A percentile compares a stretch with the other conserved stretches of the same genome.
phyloP scores from a whole-genome alignment of 805 yeast genomes.

The Lipomyces yamadae region DNA sequence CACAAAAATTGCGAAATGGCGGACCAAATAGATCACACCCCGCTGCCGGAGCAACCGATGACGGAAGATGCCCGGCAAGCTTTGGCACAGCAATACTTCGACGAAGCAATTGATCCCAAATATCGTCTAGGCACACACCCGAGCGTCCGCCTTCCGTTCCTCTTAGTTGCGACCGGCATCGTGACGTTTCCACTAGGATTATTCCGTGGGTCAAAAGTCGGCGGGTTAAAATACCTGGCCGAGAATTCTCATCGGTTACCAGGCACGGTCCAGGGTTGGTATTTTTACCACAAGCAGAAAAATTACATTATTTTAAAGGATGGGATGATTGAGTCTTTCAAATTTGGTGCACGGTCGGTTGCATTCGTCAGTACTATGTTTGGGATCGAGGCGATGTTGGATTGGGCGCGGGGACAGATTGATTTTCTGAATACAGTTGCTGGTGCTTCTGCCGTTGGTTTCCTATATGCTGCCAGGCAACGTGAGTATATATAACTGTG shows the following conservation, averaged over 20 bases:
- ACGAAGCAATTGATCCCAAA: neutral
- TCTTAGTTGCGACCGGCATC: slow-evolving; percentile 11
- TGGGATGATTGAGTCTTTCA: slow-evolving; percentile 48
- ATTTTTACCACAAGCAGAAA: slow-evolving; percentile 81
- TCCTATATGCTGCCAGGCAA: slow-evolving; percentile 52
- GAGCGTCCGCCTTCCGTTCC: slow-evolving; percentile 20
- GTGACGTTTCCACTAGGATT: slow-evolving; percentile 53
- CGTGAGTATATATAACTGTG: neutral
- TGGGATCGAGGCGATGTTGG: slow-evolving; percentile 66
- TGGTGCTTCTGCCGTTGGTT: slow-evolving; percentile 60
- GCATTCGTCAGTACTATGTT: slow-evolving; percentile 42
- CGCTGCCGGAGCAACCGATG: slow-evolving; percentile 1
- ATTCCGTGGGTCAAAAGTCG: slow-evolving; percentile 58
- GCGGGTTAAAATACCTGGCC: slow-evolving; percentile 68
- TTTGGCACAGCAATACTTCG: neutral
- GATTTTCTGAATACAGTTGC: slow-evolving; percentile 69
- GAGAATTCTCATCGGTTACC: slow-evolving; percentile 86
- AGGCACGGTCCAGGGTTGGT: slow-evolving; percentile 80
- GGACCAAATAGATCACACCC: neutral
- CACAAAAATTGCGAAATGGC: neutral
- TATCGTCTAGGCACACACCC: slow-evolving; percentile 23
- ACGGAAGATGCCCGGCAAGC: neutral
- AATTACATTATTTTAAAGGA: slow-evolving; percentile 70
- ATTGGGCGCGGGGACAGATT: slow-evolving; percentile 55
- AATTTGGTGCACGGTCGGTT: slow-evolving; percentile 13